Percentiles rank a stretch among this genome's conserved stretches.
phyloP scores from a whole-genome alignment of 768 basidiomycete genomes.

The Paxillus involutus region DNA sequence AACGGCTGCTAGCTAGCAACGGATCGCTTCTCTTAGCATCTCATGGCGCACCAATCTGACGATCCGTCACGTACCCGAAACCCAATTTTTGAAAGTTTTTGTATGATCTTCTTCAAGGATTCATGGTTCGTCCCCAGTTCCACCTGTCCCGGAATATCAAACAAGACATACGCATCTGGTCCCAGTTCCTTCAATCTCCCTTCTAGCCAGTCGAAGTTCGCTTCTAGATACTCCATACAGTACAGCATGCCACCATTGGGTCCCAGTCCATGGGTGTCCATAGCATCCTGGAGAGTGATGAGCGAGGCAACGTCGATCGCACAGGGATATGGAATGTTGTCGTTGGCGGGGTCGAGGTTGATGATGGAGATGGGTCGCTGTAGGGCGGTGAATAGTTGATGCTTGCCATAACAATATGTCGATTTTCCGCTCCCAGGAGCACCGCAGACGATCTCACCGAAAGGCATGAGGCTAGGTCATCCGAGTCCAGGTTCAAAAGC shows the following conservation, averaged over 20 bases:
- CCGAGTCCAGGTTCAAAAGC: too few species aligned
- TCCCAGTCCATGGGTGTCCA: constrained; percentile 81
- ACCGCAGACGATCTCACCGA: constrained; percentile 85
- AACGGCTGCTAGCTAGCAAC: constrained; percentile 79
- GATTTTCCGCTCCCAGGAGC: constrained; percentile 88
- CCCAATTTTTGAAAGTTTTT: constrained; percentile 64
- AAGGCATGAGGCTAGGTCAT: constrained; percentile 56
- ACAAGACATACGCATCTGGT: constrained; percentile 81
- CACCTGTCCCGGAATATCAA: constrained; percentile 97
- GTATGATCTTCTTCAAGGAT: constrained; percentile 79
- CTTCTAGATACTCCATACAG: constrained; percentile 95
- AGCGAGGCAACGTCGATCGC: constrained; percentile 81
- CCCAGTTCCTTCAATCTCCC: constrained; percentile 63
- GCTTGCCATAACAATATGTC: constrained; percentile 84
- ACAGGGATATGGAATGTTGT: constrained; percentile 87
- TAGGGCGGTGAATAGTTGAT: constrained; percentile 87
- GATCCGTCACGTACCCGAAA: constrained; percentile 70
- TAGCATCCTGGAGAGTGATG: constrained; percentile 84
- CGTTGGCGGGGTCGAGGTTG: constrained; percentile 96
- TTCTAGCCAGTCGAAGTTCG: constrained; percentile 90
- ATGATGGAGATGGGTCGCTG: constrained; percentile 84
- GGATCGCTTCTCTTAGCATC: neutral
- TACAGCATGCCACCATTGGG: constrained; percentile 97
- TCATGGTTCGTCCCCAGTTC: constrained; percentile 96
- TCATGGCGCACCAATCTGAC: neutral